phyloP scores from a whole-genome alignment of 2,329 filamentous ascomycete species.

The Fusarium zealandicum region DNA sequence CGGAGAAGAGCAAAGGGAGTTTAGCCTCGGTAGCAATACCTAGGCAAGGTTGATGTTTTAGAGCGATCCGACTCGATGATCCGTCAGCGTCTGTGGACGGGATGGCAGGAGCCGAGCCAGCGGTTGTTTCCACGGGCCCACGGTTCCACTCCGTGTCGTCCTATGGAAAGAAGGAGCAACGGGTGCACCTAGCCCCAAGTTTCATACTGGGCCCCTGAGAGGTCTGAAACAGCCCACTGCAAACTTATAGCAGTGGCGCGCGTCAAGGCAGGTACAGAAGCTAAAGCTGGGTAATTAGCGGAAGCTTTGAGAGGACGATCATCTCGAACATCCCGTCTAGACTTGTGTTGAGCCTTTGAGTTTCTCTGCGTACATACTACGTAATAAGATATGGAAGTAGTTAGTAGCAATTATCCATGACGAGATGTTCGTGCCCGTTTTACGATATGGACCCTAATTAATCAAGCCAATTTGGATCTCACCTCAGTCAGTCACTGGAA shows the following conservation, averaged over 20 bases:
- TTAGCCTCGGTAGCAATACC: conserved; percentile 9
- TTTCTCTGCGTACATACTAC: too few species aligned
- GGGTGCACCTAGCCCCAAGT: conserved; percentile 23
- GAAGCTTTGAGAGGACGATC: not conserved
- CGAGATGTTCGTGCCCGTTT: too few species aligned
- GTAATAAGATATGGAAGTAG: too few species aligned
- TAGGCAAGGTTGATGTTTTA: conserved; percentile 15
- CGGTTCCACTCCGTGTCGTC: conserved; percentile 14
- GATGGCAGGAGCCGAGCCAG: conserved; percentile 10
- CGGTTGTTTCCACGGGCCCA: conserved; percentile 24
- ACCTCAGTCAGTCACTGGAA: too few species aligned
- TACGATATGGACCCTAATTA: too few species aligned
- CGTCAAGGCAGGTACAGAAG: conserved; percentile 13
- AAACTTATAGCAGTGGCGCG: not conserved
- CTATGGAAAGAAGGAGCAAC: conserved; percentile 2
- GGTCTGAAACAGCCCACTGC: conserved; percentile 34
- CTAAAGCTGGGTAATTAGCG: conserved; percentile 6
- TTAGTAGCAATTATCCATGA: too few species aligned
- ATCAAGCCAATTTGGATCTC: too few species aligned
- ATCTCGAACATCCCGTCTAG: not conserved
- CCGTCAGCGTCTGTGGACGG: conserved; percentile 9
- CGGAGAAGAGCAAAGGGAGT: conserved; percentile 3
- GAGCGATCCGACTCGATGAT: conserved; percentile 24
- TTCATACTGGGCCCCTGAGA: conserved; percentile 25
- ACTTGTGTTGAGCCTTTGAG: too few species aligned